Conservation (phyloP, 441 rosid genomes). For the Lepidium campestre region DNA sequence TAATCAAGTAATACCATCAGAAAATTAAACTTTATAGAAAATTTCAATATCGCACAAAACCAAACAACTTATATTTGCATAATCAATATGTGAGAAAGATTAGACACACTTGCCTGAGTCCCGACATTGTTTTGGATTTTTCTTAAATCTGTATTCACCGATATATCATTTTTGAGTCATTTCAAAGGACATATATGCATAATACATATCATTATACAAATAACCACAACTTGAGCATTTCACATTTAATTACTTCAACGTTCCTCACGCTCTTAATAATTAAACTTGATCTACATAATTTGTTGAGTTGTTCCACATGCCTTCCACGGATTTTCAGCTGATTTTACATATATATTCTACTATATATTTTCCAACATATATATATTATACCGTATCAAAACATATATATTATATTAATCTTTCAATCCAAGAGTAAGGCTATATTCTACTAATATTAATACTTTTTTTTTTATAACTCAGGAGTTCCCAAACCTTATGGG, state of each 20-base stretch:
- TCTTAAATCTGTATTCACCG: background rate
- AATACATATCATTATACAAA: no score
- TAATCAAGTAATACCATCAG: no score
- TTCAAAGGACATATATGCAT: background rate
- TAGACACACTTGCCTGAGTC: background rate
- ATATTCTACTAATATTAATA: no score
- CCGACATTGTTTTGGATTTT: background rate
- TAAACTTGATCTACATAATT: background rate
- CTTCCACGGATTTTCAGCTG: background rate
- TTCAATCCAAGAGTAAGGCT: no score
- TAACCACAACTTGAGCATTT: background rate
- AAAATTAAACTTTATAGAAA: no score
- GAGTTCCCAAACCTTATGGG: no score
- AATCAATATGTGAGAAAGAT: background rate
- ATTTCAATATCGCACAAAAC: no score
- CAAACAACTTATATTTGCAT: background rate
- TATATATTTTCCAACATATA: no score
- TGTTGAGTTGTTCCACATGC: background rate
- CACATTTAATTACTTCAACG: background rate
- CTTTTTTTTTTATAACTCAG: no score
- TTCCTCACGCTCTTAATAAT: background rate
- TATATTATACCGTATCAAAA: no score
- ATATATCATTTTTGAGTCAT: background rate
- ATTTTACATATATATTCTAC: background rate
- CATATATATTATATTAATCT: no score